These are phyloP conservation scores for Epichloe sylvatica DNA, from an alignment of 2,329 filamentous ascomycete genomes.

Conservation along the genomic window DNA sequence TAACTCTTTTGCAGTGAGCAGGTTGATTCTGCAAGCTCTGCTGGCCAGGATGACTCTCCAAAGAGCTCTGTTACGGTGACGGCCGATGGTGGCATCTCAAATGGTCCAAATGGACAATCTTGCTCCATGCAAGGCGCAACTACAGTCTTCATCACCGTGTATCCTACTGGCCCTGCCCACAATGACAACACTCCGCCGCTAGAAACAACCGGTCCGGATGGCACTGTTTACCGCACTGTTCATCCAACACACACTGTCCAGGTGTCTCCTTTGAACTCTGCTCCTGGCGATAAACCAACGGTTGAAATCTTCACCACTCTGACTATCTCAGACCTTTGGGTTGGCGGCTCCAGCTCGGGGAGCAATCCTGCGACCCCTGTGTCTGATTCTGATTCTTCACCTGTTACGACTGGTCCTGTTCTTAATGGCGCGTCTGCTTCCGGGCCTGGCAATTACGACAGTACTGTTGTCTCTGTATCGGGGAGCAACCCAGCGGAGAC, in stretches of 20 bases:
- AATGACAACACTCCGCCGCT: conserved; percentile 2
- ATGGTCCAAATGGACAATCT: conserved; percentile 13
- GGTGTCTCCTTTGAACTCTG: conserved; percentile 12
- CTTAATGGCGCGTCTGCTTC: conserved; percentile 10
- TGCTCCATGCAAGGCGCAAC: conserved; percentile 27
- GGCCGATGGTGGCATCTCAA: conserved; percentile 3
- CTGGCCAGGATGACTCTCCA: conserved; percentile 3
- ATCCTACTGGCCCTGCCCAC: conserved; percentile 17
- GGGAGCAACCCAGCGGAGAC: conserved; percentile 8
- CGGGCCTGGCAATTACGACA: conserved; percentile 6
- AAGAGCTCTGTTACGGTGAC: conserved; percentile 4
- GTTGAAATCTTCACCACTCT: conserved; percentile 21
- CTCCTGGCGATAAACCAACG: conserved; percentile 7
- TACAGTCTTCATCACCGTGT: conserved; percentile 36
- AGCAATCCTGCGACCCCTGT: conserved; percentile 1
- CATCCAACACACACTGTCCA: conserved; percentile 15
- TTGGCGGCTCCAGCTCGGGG: conserved; percentile 7
- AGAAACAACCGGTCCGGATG: conserved; percentile 8
- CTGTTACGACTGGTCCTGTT: conserved; percentile 7
- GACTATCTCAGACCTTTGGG: conserved; percentile 22
- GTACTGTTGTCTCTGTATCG: conserved; percentile 8
- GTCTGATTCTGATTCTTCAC: conserved; percentile 1
- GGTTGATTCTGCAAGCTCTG: conserved; percentile 5
- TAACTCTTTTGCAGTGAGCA: conserved; percentile 7
- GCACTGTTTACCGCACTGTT: conserved; percentile 9